A percentile compares a stretch with the other conserved stretches of the same genome.
phyloP scores from a whole-genome alignment of 345 rosid genomes.

The Melastoma malabathricum region DNA sequence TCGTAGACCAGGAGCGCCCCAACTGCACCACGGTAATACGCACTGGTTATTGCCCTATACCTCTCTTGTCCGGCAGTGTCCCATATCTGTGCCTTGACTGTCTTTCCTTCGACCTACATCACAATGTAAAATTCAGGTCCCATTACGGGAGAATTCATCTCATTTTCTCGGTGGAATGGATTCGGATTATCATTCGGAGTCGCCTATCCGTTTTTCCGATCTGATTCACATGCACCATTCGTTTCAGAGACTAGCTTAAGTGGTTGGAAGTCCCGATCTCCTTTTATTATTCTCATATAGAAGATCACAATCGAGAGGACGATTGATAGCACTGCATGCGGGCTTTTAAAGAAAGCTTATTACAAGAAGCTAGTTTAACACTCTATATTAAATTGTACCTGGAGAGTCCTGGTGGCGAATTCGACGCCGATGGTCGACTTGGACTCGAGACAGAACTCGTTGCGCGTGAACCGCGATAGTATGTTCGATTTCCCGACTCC shows the following conservation, averaged over 20 bases:
- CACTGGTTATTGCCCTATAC: slow-evolving; percentile 63
- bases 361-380: no score
- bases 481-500: slow-evolving; percentile 68
- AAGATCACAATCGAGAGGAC: no score
- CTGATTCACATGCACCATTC: no score
- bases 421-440: slow-evolving; percentile 66
- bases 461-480: slow-evolving; percentile 53
- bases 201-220: no score
- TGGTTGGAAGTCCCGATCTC: no score
- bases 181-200: no score
- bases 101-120: slow-evolving; percentile 52
- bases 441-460: slow-evolving; percentile 54
- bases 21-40: slow-evolving; percentile 62
- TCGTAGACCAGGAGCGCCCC: slow-evolving; percentile 58
- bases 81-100: slow-evolving; percentile 70
- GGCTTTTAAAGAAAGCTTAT: not conserved
- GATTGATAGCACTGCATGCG: no score
- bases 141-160: no score
- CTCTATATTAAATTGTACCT: slow-evolving; percentile 15
- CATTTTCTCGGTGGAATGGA: no score
- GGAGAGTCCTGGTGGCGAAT: slow-evolving; percentile 59
- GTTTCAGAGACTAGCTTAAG: no score
- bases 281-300: no score
- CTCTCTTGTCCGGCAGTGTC: slow-evolving; percentile 66
- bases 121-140: not conserved